Percentiles rank a stretch among this genome's conserved stretches.
These are phyloP conservation scores for Trichoderma sp. DNA, from an alignment of 2,329 filamentous ascomycete genomes.

Conservation along the genomic window DNA sequence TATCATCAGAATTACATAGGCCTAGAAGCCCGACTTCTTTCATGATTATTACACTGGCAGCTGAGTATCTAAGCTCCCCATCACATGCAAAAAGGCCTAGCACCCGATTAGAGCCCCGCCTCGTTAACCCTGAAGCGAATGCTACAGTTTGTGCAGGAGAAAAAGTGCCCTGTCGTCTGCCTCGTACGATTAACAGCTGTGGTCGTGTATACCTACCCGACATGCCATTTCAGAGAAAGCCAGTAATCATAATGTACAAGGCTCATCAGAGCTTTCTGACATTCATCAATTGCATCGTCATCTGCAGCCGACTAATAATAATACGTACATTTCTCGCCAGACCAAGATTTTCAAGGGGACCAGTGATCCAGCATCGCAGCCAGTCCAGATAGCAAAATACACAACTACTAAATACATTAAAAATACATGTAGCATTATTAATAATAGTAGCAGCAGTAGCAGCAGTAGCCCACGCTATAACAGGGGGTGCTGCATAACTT, in stretches of 20 bases:
- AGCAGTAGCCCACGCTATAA: too few relatives aligned
- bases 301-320: neutral
- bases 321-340: neutral
- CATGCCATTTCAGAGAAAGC: neutral
- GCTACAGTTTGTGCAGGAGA: neutral
- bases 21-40: neutral
- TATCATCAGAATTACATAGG: neutral
- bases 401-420: too few relatives aligned
- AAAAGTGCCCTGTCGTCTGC: neutral
- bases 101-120: neutral
- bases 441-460: too few relatives aligned
- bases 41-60: neutral
- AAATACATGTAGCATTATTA: too few relatives aligned
- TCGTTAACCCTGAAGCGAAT: neutral
- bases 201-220: neutral
- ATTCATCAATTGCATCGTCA: neutral
- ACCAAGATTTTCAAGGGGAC: neutral
- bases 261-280: neutral
- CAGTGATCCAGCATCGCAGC: too few relatives aligned
- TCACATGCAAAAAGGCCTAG: neutral
- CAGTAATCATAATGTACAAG: neutral
- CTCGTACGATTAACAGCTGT: neutral
- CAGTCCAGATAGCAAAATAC: too few relatives aligned
- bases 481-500: too few relatives aligned
- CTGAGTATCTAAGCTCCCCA: neutral